Evolutionary conservation across 176 grass and related monocot species (phyloP).

Genomic region (Carex myosuroides): DNA sequence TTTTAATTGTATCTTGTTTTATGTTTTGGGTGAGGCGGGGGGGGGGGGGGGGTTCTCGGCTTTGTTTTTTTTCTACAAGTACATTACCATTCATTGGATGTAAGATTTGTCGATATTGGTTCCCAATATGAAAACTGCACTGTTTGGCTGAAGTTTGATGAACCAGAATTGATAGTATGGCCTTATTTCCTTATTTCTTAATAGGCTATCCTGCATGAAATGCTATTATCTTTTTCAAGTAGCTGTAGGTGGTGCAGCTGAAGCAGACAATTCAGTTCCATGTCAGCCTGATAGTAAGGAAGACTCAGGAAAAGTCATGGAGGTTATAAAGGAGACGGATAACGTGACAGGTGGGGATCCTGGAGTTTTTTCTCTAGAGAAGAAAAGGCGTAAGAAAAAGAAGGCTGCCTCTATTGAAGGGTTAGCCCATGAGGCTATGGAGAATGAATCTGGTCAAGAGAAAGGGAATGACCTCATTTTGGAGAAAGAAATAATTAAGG

Average conservation of each 20-base stretch:
- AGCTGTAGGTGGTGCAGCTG: background rate
- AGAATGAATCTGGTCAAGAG: background rate
- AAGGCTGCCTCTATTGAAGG: background rate
- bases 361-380: background rate
- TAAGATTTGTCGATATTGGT: background rate
- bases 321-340: background rate
- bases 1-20: background rate
- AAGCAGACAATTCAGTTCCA: background rate
- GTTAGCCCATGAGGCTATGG: background rate
- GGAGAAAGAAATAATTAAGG: background rate
- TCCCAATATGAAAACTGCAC: background rate
- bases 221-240: background rate
- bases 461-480: background rate
- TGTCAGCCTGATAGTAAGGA: background rate
- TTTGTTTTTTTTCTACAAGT: background rate
- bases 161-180: background rate
- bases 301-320: background rate
- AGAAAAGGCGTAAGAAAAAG: constrained; percentile 17
- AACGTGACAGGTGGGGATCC: background rate
- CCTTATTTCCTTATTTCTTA: background rate
- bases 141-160: background rate
- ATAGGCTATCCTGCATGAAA: background rate
- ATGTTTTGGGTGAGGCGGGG: background rate
- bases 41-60: background rate
- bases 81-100: background rate